Conservation (phyloP, 176 grass and related monocot genomes). For the Oryza meridionalis region DNA sequence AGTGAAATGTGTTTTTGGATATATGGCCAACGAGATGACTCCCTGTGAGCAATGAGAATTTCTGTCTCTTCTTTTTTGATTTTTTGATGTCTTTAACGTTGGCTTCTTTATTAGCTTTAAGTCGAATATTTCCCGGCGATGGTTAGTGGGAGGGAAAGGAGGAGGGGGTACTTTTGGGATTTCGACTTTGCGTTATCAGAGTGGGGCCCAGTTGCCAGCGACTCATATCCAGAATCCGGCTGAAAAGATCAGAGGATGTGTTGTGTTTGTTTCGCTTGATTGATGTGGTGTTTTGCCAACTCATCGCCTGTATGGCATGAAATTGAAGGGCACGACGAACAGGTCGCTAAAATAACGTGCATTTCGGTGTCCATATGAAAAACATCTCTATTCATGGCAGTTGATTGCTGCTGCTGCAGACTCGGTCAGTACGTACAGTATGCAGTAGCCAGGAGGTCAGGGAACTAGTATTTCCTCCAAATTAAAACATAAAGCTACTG, state of each 20-base stretch:
- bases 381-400: background rate
- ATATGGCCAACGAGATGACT: background rate
- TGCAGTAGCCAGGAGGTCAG: background rate
- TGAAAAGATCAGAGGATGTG: background rate
- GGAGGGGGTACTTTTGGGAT: background rate
- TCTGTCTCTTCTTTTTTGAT: background rate
- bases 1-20: background rate
- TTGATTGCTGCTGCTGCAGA: background rate
- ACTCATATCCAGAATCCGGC: background rate
- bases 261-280: too few species aligned
- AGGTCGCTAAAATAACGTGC: too few species aligned
- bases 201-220: background rate
- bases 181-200: background rate
- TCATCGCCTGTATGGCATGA: too few species aligned
- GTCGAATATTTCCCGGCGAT: conserved; percentile 17
- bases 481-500: background rate
- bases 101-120: conserved; percentile 31
- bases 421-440: background rate
- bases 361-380: too few species aligned
- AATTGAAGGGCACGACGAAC: too few species aligned
- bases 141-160: background rate
- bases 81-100: background rate
- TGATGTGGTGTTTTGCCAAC: too few species aligned
- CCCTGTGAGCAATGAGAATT: background rate
- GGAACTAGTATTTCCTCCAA: background rate